A percentile compares a stretch with the other conserved stretches of the same genome.
These are phyloP conservation scores for Emericellopsis terricola DNA, from an alignment of 495 filamentous ascomycete genomes.

Conservation along the genomic window DNA sequence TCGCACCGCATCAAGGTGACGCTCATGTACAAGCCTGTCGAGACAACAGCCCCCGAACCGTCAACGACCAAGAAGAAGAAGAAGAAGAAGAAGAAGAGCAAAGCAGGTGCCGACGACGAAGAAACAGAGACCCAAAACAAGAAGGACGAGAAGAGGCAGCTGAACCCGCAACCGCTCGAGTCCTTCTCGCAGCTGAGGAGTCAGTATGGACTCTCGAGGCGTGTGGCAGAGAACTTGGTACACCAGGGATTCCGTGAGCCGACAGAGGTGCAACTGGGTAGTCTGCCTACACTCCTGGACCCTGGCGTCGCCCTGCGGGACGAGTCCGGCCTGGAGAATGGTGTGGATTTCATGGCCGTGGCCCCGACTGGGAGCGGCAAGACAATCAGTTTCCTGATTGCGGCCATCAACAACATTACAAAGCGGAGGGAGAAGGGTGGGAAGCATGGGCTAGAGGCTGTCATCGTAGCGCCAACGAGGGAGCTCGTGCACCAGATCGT, in stretches of 20 bases:
- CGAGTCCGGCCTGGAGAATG: slow-evolving; percentile 12
- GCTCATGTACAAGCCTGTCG: slow-evolving; percentile 29
- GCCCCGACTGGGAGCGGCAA: slow-evolving; percentile 98
- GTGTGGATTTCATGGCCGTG: slow-evolving; percentile 61
- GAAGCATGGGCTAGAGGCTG: slow-evolving; percentile 38
- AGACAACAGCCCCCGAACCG: slow-evolving; percentile 11
- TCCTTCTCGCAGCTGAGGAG: slow-evolving; percentile 56
- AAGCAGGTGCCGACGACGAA: too few relatives aligned
- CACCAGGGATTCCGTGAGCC: slow-evolving; percentile 70
- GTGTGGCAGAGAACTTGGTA: slow-evolving; percentile 61
- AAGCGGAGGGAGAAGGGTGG: slow-evolving; percentile 23
- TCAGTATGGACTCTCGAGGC: slow-evolving; percentile 48
- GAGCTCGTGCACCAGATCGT: slow-evolving; percentile 85
- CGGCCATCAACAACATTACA: slow-evolving; percentile 58
- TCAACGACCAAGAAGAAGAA: slow-evolving; percentile 30
- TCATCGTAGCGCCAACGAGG: slow-evolving; percentile 81
- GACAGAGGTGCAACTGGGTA: slow-evolving; percentile 85
- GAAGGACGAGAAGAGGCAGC: slow-evolving; percentile 32
- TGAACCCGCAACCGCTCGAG: slow-evolving; percentile 60
- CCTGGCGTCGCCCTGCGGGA: slow-evolving; percentile 22
- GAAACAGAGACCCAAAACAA: slow-evolving; percentile 14
- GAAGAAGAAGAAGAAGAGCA: slow-evolving; percentile 26
- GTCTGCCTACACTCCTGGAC: slow-evolving; percentile 57
- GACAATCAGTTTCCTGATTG: slow-evolving; percentile 81
- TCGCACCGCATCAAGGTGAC: slow-evolving; percentile 80